These are phyloP conservation scores for Schwanniomyces vanrijiae DNA, from an alignment of 805 yeast species.

Conservation along the genomic window DNA sequence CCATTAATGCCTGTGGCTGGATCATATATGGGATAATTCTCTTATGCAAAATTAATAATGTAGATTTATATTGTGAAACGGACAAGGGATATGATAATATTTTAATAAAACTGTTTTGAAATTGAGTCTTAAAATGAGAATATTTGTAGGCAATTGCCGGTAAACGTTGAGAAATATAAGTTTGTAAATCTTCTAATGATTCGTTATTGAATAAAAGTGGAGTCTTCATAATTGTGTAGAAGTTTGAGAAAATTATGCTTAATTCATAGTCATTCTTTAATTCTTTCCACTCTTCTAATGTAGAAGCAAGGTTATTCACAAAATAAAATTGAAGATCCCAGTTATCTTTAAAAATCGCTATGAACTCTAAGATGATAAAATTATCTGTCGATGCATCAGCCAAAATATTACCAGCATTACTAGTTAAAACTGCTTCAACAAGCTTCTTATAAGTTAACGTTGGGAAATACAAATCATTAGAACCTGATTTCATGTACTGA, in stretches of 20 bases:
- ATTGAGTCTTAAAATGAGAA: slow-evolving; percentile 55
- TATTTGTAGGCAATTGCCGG: slow-evolving; percentile 38
- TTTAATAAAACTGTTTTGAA: slow-evolving; percentile 68
- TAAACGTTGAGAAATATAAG: slow-evolving; percentile 32
- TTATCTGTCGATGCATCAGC: slow-evolving; percentile 50
- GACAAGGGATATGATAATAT: slow-evolving; percentile 52
- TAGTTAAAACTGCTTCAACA: slow-evolving; percentile 28
- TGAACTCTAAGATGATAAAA: slow-evolving; percentile 54
- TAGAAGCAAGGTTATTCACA: slow-evolving; percentile 46
- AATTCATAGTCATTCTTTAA: slow-evolving; percentile 14
- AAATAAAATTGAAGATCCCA: slow-evolving; percentile 83
- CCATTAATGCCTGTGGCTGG: slow-evolving; percentile 85
- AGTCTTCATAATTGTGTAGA: slow-evolving; percentile 36
- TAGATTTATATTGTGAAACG: slow-evolving; percentile 62
- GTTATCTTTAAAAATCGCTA: slow-evolving; percentile 50
- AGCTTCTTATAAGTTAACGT: slow-evolving; percentile 47
- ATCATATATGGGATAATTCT: slow-evolving; percentile 78
- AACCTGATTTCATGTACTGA: slow-evolving; percentile 47
- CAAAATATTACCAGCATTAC: slow-evolving; percentile 35
- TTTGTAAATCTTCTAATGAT: slow-evolving; percentile 30
- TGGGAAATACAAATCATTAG: slow-evolving; percentile 63
- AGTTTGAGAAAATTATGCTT: slow-evolving; percentile 36
- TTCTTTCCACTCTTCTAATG: slow-evolving; percentile 20
- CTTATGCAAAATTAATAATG: slow-evolving; percentile 73
- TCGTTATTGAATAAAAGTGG: slow-evolving; percentile 24